phyloP scores from a whole-genome alignment of 1,284 basidiomycete species.

The Ustilago curta region DNA sequence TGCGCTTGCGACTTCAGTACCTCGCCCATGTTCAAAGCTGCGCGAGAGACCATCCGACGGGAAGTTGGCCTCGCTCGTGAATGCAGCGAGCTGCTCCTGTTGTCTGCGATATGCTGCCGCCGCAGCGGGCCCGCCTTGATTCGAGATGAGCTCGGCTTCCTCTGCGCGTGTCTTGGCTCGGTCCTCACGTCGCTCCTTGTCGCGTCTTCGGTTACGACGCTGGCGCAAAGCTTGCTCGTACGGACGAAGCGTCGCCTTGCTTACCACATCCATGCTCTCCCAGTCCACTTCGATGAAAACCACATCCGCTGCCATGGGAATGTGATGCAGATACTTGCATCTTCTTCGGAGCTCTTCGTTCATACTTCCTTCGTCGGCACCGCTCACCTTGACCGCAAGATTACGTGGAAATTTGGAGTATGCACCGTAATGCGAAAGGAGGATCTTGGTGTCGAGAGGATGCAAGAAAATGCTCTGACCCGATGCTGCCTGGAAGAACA shows the following conservation, averaged over 20 bases:
- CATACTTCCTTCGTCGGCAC: constrained; percentile 77
- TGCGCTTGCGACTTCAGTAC: constrained; percentile 11
- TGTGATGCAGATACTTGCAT: constrained; percentile 93
- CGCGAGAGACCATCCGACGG: constrained; percentile 49
- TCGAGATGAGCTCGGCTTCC: constrained; percentile 49
- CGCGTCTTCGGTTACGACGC: constrained; percentile 51
- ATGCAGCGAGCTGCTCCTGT: constrained; percentile 44
- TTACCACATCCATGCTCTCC: constrained; percentile 58
- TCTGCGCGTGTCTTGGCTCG: constrained; percentile 61
- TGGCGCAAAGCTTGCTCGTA: constrained; percentile 62
- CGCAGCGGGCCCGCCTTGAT: constrained; percentile 34
- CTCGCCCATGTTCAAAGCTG: constrained; percentile 36
- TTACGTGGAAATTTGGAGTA: constrained; percentile 87
- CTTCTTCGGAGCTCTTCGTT: constrained; percentile 91
- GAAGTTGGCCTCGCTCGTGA: constrained; percentile 44
- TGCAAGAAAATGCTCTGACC: constrained; percentile 93
- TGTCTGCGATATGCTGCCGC: constrained; percentile 47
- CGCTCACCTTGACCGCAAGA: constrained; percentile 83
- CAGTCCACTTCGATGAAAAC: constrained; percentile 90
- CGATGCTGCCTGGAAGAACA: constrained; percentile 93
- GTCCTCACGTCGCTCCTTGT: constrained; percentile 62
- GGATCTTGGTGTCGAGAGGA: constrained; percentile 92
- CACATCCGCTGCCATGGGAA: constrained; percentile 91
- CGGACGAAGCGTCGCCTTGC: constrained; percentile 51
- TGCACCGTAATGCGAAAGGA: constrained; percentile 83